Evolutionary conservation across 2,329 filamentous ascomycete species (phyloP).

Genomic region (Colletotrichum eleusines): DNA sequence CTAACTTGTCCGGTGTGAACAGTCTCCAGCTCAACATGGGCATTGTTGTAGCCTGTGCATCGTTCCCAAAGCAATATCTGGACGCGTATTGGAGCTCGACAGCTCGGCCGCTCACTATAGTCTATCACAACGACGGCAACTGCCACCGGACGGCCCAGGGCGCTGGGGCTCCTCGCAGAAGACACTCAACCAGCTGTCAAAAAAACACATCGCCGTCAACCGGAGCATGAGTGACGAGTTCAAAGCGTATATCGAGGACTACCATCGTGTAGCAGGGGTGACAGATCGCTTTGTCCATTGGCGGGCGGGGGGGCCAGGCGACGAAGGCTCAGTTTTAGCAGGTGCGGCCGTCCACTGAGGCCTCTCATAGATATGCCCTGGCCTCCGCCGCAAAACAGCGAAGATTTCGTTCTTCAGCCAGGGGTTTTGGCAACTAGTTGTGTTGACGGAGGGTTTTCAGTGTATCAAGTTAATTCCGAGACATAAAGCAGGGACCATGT

Average conservation of each 20-base stretch:
- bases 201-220: not conserved
- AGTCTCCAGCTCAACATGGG: slow-evolving; percentile 56
- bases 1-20: slow-evolving; percentile 10
- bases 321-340: not conserved
- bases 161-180: slow-evolving; percentile 11
- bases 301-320: not conserved
- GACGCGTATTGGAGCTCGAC: slow-evolving; percentile 46
- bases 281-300: not conserved
- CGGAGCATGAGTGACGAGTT: slow-evolving; percentile 7
- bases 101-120: slow-evolving; percentile 29
- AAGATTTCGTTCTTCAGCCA: slow-evolving; percentile 28
- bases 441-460: slow-evolving; percentile 17
- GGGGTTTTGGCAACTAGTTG: not conserved
- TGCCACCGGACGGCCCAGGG: slow-evolving; percentile 18
- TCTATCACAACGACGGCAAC: slow-evolving; percentile 21
- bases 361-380: not conserved
- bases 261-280: too few species aligned
- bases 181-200: not conserved
- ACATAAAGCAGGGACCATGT: not conserved
- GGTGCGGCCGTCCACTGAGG: not conserved
- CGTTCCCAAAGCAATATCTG: slow-evolving; percentile 53
- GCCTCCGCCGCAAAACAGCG: slow-evolving; percentile 26
- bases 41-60: slow-evolving; percentile 55
- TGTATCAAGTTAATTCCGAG: not conserved
- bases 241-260: slow-evolving; percentile 7